phyloP scores from a whole-genome alignment of 495 filamentous ascomycete genomes.

The Aspergillus sparsus region DNA sequence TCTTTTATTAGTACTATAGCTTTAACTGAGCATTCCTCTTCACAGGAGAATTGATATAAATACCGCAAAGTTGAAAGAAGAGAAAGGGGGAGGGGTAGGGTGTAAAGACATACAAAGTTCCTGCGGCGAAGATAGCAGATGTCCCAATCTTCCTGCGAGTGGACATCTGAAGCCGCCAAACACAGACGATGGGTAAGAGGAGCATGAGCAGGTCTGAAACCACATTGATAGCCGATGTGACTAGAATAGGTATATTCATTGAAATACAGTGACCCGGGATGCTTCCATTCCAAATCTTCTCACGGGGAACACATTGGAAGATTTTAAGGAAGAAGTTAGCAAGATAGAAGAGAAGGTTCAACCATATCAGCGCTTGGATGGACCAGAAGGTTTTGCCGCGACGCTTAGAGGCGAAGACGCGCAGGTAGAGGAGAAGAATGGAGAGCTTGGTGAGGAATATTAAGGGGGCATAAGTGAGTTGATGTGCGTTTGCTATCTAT shows the following conservation, averaged over 20 bases:
- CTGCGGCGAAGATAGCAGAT: constrained; percentile 39
- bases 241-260: constrained; percentile 31
- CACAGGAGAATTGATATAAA: background rate
- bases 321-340: constrained; percentile 38
- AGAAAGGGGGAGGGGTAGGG: background rate
- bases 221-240: constrained; percentile 39
- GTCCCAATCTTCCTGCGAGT: constrained; percentile 29
- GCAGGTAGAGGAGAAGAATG: constrained; percentile 42
- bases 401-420: constrained; percentile 37
- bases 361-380: constrained; percentile 34
- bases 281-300: constrained; percentile 32
- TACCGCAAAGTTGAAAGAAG: background rate
- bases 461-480: constrained; percentile 38
- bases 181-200: constrained; percentile 35
- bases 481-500: constrained; percentile 38
- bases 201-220: constrained; percentile 41
- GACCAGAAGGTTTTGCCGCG: constrained; percentile 31
- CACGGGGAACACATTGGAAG: constrained; percentile 35
- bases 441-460: constrained; percentile 43
- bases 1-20: background rate
- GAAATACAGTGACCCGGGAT: constrained; percentile 34
- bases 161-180: constrained; percentile 36
- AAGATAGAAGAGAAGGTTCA: constrained; percentile 37
- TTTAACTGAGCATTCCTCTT: background rate
- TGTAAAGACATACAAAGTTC: constrained; percentile 30